Conservation (phyloP, 2,329 filamentous ascomycete genomes). For the Hypoxylon sp. region DNA sequence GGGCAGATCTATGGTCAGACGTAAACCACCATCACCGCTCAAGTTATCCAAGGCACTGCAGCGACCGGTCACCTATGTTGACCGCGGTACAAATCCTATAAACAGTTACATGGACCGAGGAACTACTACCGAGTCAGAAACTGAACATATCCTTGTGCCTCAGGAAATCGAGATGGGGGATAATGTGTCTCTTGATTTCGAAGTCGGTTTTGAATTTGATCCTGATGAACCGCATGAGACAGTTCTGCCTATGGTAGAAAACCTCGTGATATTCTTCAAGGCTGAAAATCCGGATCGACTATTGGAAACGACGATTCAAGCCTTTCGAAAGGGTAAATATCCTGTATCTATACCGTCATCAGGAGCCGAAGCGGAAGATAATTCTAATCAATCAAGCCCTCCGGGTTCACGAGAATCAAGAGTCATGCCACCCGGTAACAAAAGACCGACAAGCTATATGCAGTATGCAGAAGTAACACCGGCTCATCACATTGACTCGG, state of each 20-base stretch:
- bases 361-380: constrained; percentile 33
- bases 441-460: constrained; percentile 24
- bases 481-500: constrained; percentile 45
- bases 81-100: constrained; percentile 45
- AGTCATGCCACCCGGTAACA: constrained; percentile 6
- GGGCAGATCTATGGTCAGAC: constrained; percentile 46
- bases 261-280: constrained; percentile 70
- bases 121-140: constrained; percentile 36
- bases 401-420: constrained; percentile 21
- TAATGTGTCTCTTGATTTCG: constrained; percentile 29
- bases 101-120: constrained; percentile 48
- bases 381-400: constrained; percentile 18
- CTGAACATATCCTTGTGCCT: constrained; percentile 56
- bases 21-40: constrained; percentile 47
- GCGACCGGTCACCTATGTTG: constrained; percentile 39
- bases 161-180: constrained; percentile 58
- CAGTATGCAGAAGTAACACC: constrained; percentile 35
- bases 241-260: constrained; percentile 68
- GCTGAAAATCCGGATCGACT: constrained; percentile 60
- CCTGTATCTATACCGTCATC: constrained; percentile 49
- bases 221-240: constrained; percentile 56
- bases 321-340: constrained; percentile 61
- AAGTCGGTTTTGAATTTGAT: constrained; percentile 36
- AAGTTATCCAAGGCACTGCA: constrained; percentile 40
- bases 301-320: constrained; percentile 64